Base-by-base conservation (phyloP, 768 basidiomycete genomes). In the Mycena galopus region DNA sequence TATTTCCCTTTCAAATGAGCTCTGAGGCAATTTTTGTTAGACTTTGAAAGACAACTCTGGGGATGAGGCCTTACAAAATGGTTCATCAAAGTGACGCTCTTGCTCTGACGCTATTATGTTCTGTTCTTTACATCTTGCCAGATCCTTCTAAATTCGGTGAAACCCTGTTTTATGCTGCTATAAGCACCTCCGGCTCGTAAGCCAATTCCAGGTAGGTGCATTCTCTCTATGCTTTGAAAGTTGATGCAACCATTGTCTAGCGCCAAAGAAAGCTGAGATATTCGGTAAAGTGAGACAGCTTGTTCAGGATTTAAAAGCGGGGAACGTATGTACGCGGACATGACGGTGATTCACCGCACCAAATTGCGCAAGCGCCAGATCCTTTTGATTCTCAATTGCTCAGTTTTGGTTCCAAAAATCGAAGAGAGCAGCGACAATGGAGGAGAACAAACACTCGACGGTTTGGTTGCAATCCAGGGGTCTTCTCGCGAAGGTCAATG, bases 121-220 rank as follows among this genome's bases (percentile, higher is more conserved):
- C 35, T 37, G n/a, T 29, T 16, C 35, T 53, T 56, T 74, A 33
- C 4, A 29, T 8, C 10, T 25, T 35, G 21, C 25, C 5, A 56
- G 32, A 30, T 63, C 50, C 33, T 21, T 47, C 62, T 25, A 33
- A 29, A 42, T 58, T 63, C 30, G 12, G 57, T 11, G 92, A 93
- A 77, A 94, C 93, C 0, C 77, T 95, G 0, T 89, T 96, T 78
- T 96, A 90, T 78, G 91, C 92, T 2, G 86, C 93, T 35, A 93
- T 94, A 0, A 92, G 91, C 75, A 94, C 94, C 0, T 96, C 94
- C 0, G 94, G 91, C 0, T 89, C 10, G 93, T 95, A 0, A 89
- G 90, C 16, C 82, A 85, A n/a, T 91, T 92, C 75, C 92, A 94
- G 83, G 94, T 93, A 33, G 66, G 86, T 77, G 2, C 56, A 44